A percentile compares a stretch with the other conserved stretches of the same genome.
Conservation (phyloP, 345 rosid species). For the Salix exigua region DNA sequence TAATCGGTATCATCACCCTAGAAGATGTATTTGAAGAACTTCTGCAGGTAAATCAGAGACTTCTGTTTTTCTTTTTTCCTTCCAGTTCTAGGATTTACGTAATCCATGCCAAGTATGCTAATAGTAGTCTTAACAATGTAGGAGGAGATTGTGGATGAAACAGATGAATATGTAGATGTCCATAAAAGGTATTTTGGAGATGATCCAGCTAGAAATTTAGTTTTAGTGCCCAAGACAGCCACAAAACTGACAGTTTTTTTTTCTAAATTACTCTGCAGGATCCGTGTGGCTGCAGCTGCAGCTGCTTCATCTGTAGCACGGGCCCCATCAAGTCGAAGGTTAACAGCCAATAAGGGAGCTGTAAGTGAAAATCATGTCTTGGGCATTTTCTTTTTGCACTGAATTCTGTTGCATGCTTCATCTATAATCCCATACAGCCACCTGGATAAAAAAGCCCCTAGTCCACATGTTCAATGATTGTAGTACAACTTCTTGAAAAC, state of each 20-base stretch:
- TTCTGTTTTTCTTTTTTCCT: not conserved
- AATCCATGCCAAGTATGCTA: not conserved
- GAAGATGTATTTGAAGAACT: constrained; percentile 99
- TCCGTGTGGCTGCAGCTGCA: constrained; percentile 96
- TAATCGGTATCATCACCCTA: constrained; percentile 84
- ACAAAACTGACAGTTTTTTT: not conserved
- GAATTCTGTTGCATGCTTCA: not conserved
- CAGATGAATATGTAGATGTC: constrained; percentile 93
- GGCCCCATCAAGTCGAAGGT: constrained; percentile 73
- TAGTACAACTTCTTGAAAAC: not conserved
- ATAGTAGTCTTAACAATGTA: constrained; percentile 23
- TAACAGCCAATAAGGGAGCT: constrained; percentile 49
- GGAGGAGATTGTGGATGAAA: constrained; percentile 99
- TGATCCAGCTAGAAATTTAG: not conserved
- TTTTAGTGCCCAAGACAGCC: not conserved
- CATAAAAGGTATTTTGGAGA: constrained; percentile 61
- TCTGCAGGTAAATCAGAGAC: constrained; percentile 49
- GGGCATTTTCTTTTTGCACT: not conserved
- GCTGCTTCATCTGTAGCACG: constrained; percentile 90
- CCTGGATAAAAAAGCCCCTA: not conserved
- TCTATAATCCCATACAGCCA: not conserved
- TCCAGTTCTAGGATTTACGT: not conserved
- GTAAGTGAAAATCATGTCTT: constrained; percentile 34
- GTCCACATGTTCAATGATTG: not conserved
- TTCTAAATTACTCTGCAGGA: constrained; percentile 40